Percentiles rank a stretch among this genome's conserved stretches.
Evolutionary conservation across 352 stramenopile genomes (phyloP).

Genomic region (Pythium guiyangense): DNA sequence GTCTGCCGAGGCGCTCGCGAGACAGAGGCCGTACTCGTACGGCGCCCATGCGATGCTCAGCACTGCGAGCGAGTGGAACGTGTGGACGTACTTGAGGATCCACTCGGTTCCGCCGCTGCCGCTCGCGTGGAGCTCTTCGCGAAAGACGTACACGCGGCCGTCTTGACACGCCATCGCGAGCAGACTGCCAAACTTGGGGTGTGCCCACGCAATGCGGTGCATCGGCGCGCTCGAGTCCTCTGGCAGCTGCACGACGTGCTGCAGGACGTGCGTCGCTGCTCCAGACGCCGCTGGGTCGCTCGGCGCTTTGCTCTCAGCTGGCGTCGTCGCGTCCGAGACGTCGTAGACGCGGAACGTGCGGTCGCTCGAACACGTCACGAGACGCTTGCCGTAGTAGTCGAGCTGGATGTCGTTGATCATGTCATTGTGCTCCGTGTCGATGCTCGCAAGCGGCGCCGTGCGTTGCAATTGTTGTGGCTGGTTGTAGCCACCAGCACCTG

Average conservation of each 20-base stretch:
- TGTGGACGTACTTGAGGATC: constrained; percentile 73
- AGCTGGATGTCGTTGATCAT: constrained; percentile 89
- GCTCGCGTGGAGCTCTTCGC: constrained; percentile 67
- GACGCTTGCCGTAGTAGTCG: constrained; percentile 84
- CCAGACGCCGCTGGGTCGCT: background rate
- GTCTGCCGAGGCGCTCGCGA: constrained; percentile 73
- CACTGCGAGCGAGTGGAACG: constrained; percentile 64
- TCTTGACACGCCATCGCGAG: constrained; percentile 73
- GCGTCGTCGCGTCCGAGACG: constrained; percentile 47
- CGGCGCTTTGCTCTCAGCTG: constrained; percentile 13
- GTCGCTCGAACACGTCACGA: constrained; percentile 79
- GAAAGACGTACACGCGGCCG: constrained; percentile 84
- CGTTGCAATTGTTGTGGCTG: constrained; percentile 23
- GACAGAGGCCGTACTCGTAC: constrained; percentile 84
- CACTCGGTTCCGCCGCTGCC: constrained; percentile 55
- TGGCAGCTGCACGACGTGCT: constrained; percentile 54
- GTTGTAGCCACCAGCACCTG: background rate
- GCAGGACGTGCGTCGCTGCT: constrained; percentile 28
- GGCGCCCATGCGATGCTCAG: constrained; percentile 80
- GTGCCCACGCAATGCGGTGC: constrained; percentile 78
- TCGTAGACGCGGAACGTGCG: constrained; percentile 84
- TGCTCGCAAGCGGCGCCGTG: constrained; percentile 42
- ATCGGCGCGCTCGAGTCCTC: constrained; percentile 68
- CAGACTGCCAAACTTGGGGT: constrained; percentile 82
- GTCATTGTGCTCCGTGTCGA: constrained; percentile 87